Conservation (phyloP, 2,329 filamentous ascomycete species). For the Tetracladium maxilliforme region DNA sequence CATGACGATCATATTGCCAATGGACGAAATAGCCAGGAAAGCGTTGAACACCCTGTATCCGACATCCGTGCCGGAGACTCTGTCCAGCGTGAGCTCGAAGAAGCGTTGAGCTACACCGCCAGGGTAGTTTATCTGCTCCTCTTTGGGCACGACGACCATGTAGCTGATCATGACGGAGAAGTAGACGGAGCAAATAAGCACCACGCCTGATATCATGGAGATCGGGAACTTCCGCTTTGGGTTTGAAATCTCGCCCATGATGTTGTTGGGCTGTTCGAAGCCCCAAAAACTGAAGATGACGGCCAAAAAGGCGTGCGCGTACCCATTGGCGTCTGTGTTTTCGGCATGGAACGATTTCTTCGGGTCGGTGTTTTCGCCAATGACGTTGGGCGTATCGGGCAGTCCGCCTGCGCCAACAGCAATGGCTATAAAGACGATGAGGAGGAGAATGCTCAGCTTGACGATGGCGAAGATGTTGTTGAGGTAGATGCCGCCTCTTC, state of each 20-base stretch:
- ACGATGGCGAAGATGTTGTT: constrained; percentile 34
- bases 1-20: constrained; percentile 41
- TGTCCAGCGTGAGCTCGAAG: constrained; percentile 17
- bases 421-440: constrained; percentile 24
- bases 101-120: constrained; percentile 19
- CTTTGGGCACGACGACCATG: constrained; percentile 20
- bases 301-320: constrained; percentile 23
- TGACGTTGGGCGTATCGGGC: constrained; percentile 7
- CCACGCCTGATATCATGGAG: constrained; percentile 17
- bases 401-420: constrained; percentile 10
- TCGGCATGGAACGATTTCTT: constrained; percentile 1
- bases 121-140: constrained; percentile 8
- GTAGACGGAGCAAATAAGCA: constrained; percentile 17
- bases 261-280: constrained; percentile 28
- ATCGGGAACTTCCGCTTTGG: constrained; percentile 20
- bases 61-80: constrained; percentile 13
- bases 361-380: constrained; percentile 6
- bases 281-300: constrained; percentile 25
- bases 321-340: constrained; percentile 10
- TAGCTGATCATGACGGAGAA: constrained; percentile 24
- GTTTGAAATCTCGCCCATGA: constrained; percentile 21
- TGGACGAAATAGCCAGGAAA: constrained; percentile 34
- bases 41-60: constrained; percentile 25
- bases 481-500: constrained; percentile 31
- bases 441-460: constrained; percentile 30